Conservation (phyloP, 495 filamentous ascomycete species). For the Bacidia rubella region DNA sequence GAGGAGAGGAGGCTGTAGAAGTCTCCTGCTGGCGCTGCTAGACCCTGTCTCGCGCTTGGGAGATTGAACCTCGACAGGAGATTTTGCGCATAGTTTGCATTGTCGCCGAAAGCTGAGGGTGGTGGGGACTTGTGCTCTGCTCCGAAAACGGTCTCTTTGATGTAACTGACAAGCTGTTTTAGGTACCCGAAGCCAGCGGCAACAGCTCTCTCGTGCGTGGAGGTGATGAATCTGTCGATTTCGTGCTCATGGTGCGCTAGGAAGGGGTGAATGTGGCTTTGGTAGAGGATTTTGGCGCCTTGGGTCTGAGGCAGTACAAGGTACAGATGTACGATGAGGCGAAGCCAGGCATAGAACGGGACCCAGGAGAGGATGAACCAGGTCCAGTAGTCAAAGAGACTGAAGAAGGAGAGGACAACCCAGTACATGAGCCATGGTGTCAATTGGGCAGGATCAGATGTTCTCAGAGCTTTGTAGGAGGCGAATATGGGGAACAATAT, state of each 20-base stretch:
- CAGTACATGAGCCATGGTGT: conserved; percentile 99
- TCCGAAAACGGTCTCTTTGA: conserved; percentile 61
- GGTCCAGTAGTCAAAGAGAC: conserved; percentile 76
- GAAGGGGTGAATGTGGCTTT: conserved; percentile 75
- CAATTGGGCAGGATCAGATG: conserved; percentile 75
- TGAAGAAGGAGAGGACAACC: conserved; percentile 73
- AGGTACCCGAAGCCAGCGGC: conserved; percentile 69
- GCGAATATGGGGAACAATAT: conserved; percentile 95
- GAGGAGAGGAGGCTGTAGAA: conserved; percentile 66
- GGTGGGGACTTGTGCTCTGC: conserved; percentile 34
- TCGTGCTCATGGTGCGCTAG: conserved; percentile 73
- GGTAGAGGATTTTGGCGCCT: conserved; percentile 74
- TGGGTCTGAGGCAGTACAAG: conserved; percentile 95
- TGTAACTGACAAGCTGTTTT: conserved; percentile 60
- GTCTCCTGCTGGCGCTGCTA: conserved; percentile 38
- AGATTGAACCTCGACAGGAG: conserved; percentile 77
- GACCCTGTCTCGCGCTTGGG: conserved; percentile 36
- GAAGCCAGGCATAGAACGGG: conserved; percentile 89
- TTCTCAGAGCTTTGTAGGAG: conserved; percentile 94
- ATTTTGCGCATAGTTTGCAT: conserved; percentile 56
- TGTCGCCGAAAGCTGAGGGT: conserved; percentile 34
- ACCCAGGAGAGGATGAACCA: conserved; percentile 79
- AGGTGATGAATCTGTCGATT: conserved; percentile 82
- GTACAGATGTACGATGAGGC: conserved; percentile 77
- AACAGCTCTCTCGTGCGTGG: conserved; percentile 65